Percentiles rank a stretch among this genome's conserved stretches.
These are phyloP conservation scores for Xylariomycetidae sp. DNA, from an alignment of 2,329 filamentous ascomycete genomes.

Conservation along the genomic window DNA sequence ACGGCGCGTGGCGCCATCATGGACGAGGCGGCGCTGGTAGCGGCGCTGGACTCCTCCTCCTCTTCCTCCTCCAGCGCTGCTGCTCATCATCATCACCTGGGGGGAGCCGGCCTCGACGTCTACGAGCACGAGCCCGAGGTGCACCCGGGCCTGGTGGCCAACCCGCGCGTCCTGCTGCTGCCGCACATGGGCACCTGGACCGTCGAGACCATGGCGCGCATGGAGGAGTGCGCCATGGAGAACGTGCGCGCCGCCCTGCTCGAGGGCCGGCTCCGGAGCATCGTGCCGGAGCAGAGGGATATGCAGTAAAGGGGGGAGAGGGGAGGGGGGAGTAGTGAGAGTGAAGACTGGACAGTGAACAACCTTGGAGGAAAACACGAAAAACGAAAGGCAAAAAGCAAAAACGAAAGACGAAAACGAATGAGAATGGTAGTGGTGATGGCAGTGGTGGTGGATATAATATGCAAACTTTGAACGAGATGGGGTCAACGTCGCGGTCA, in stretches of 20 bases:
- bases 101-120: constrained; percentile 71
- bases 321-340: neutral
- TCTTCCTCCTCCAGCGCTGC: too few species aligned
- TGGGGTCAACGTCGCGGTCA: too few species aligned
- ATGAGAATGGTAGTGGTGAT: too few species aligned
- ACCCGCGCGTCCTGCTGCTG: constrained; percentile 68
- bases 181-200: constrained; percentile 67
- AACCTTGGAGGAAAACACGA: neutral
- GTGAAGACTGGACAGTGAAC: neutral
- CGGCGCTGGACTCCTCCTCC: constrained; percentile 65
- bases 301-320: constrained; percentile 12
- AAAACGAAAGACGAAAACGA: too few species aligned
- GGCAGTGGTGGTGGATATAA: too few species aligned
- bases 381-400: too few species aligned
- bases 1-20: constrained; percentile 80
- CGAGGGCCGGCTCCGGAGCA: constrained; percentile 58
- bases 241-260: constrained; percentile 64
- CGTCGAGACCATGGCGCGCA: constrained; percentile 56
- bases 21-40: constrained; percentile 73
- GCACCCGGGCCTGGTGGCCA: constrained; percentile 66
- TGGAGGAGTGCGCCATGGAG: constrained; percentile 74
- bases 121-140: constrained; percentile 77
- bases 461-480: too few species aligned
- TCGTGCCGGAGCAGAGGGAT: constrained; percentile 65
- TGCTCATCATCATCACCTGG: too few species aligned